Percentiles rank a stretch among this genome's conserved stretches.
phyloP scores from a whole-genome alignment of 768 basidiomycete species.

The Lyophyllum atratum region DNA sequence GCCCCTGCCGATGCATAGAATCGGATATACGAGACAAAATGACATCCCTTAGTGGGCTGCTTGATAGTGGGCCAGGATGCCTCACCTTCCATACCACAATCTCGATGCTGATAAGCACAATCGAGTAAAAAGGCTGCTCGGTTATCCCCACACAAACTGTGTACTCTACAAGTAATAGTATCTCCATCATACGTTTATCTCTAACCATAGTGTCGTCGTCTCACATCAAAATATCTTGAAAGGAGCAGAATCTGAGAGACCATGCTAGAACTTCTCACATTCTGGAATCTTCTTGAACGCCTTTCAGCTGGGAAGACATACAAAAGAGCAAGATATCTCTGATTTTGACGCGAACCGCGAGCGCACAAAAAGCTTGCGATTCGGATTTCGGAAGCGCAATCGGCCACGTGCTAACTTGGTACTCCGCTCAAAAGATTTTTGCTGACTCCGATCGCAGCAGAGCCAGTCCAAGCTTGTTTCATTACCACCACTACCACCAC shows the following conservation, averaged over 20 bases:
- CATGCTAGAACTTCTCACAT: no score
- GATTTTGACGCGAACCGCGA: no score
- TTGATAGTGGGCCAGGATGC: not conserved
- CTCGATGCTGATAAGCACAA: no score
- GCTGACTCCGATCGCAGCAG: not conserved
- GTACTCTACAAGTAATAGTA: not conserved
- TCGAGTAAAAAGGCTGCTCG: not conserved
- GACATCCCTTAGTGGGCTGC: not conserved
- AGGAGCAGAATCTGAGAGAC: no score
- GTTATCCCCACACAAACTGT: not conserved
- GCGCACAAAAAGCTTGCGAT: no score
- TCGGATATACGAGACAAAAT: not conserved
- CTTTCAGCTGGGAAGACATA: no score
- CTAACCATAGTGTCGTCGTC: not conserved
- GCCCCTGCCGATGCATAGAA: slow-evolving; percentile 53
- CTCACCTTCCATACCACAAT: not conserved
- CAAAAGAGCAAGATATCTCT: no score
- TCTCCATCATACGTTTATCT: not conserved
- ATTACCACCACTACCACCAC: slow-evolving; percentile 18
- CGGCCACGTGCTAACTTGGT: slow-evolving; percentile 7
- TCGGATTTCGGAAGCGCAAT: slow-evolving; percentile 3
- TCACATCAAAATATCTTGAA: not conserved
- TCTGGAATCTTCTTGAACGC: no score
- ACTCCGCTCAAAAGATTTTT: slow-evolving; percentile 16
- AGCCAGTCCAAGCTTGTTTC: not conserved